These are phyloP conservation scores for Calophaca sinica DNA, from an alignment of 306 rosid genomes.

Conservation along the genomic window DNA sequence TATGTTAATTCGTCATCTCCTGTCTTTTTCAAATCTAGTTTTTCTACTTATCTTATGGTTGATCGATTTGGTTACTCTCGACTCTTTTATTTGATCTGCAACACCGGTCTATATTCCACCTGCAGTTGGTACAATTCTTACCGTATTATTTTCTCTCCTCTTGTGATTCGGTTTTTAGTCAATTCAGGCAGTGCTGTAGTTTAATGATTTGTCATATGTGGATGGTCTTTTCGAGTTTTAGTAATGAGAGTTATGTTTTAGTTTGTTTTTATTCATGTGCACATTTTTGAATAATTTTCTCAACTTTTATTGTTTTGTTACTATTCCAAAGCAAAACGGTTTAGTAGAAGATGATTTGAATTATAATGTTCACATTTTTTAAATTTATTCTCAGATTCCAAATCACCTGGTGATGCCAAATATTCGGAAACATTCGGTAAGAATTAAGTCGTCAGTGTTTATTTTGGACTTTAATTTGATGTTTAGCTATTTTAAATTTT, in stretches of 20 bases:
- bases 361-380: constrained; percentile 30
- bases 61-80: constrained; percentile 5
- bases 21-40: constrained; percentile 22
- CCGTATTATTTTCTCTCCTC: constrained; percentile 22
- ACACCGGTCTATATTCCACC: constrained; percentile 20
- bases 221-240: constrained; percentile 17
- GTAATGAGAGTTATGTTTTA: constrained; percentile 23
- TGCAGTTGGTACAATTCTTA: constrained; percentile 7
- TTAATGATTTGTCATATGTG: not conserved
- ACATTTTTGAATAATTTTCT: not conserved
- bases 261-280: constrained; percentile 27
- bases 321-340: not conserved
- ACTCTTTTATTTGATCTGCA: constrained; percentile 27
- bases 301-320: constrained; percentile 11
- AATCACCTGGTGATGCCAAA: constrained; percentile 76
- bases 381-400: constrained; percentile 75
- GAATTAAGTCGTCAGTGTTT: constrained; percentile 46
- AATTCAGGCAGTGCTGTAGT: not conserved
- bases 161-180: constrained; percentile 34
- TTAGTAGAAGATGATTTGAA: constrained; percentile 30
- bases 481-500: constrained; percentile 16
- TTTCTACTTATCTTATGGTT: constrained; percentile 26
- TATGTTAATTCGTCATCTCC: constrained; percentile 37
- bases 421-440: constrained; percentile 87
- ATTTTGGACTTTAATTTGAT: constrained; percentile 33